These are phyloP conservation scores for Cyberlindnera galapagoensis DNA, from an alignment of 805 yeast genomes.

Conservation along the genomic window DNA sequence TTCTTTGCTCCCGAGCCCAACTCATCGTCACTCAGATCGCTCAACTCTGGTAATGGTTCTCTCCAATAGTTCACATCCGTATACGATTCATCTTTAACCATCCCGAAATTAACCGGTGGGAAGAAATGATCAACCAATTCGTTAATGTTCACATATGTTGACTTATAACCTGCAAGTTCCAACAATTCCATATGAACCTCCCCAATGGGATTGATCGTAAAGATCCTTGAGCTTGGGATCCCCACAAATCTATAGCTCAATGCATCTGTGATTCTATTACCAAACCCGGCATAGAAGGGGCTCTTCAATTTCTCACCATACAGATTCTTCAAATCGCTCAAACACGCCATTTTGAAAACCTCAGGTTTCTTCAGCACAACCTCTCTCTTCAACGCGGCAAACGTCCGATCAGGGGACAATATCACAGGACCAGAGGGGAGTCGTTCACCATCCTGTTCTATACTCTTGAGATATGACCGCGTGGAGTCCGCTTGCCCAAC, in stretches of 20 bases:
- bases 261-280: conserved; percentile 95
- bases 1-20: conserved; percentile 17
- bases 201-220: conserved; percentile 93
- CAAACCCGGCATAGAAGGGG: conserved; percentile 97
- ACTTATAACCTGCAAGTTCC: conserved; percentile 87
- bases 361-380: conserved; percentile 93
- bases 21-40: conserved; percentile 48
- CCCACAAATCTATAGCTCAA: conserved; percentile 89
- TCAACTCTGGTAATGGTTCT: conserved; percentile 62
- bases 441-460: conserved; percentile 66
- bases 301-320: conserved; percentile 53
- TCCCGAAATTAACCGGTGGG: conserved; percentile 58
- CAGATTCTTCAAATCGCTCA: conserved; percentile 74
- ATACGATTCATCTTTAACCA: conserved; percentile 39
- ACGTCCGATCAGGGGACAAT: conserved; percentile 90
- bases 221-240: conserved; percentile 88
- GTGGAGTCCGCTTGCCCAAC: conserved; percentile 95
- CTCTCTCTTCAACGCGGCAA: conserved; percentile 90
- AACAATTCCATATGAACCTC: conserved; percentile 96
- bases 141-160: conserved; percentile 82
- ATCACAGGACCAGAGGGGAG: conserved; percentile 92
- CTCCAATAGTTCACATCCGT: conserved; percentile 93
- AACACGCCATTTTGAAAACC: conserved; percentile 97
- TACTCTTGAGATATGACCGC: conserved; percentile 70
- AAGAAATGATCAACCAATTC: conserved; percentile 96